Evolutionary conservation across 176 grass and related monocot species (phyloP), one percentile per base, ranked within the genome.

Genomic region (Carex myosuroides): DNA sequence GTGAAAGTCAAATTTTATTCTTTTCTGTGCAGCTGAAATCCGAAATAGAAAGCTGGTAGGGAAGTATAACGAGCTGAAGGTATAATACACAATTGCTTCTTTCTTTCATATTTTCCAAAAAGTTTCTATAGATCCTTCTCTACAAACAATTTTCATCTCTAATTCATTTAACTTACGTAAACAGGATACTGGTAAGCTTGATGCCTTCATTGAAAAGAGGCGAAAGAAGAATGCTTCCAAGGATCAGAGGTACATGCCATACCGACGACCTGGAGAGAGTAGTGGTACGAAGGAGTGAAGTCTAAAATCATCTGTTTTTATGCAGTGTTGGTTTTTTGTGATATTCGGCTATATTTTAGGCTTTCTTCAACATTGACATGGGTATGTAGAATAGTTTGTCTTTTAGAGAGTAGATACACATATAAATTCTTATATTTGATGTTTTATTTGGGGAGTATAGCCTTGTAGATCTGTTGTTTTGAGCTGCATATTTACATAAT

Each of bases 161-260:
- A 73, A 57, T 64, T 63, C 29, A 14, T 30, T 69, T 70, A 14
- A 60, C 17, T 46, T 59, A 1, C 24, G 70, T 88, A 55, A 54
- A 81, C 89, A 98, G 92, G 92, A 90, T 3, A 70, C 76, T 21
- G 96, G 96, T 83, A 98, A 95, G 83, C 84, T 98, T 41, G 92
- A 98, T 70, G 73, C 89, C 18, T 98, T 85, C 56, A 98, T 95
- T 56, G 95, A 98, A 61, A 98, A 88, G 82, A 92, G 81, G 70
- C 64, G 91, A 39, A 94, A 55, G 86, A 98, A 87, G 79, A 98
- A 95, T 53, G 91, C 96, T 60, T 98, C 93, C 17, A 98, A 98
- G 84, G 96, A 98, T 93, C 96, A 93, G 70, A 91, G 93, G 12
- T 93, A 85, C 84, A 93, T 98, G 95, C 92, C 96, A 5, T 98